These are phyloP conservation scores for Fusarium verticillioides DNA, from an alignment of 2,329 filamentous ascomycete species.

Conservation along the genomic window DNA sequence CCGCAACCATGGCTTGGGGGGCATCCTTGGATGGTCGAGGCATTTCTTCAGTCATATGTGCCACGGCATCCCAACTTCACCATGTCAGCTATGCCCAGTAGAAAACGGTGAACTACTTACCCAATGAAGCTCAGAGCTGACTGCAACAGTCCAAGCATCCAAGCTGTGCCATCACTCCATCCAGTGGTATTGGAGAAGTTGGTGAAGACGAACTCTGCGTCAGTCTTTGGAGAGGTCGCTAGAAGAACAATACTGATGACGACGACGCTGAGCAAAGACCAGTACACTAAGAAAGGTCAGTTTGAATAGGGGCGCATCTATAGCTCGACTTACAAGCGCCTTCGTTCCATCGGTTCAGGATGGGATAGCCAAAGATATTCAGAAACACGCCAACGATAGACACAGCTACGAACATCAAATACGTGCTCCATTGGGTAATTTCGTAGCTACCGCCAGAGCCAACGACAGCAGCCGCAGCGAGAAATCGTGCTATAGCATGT, in stretches of 20 bases:
- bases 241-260: conserved; percentile 57
- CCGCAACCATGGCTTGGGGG: conserved; percentile 53
- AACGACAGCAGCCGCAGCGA: conserved; percentile 54
- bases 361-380: conserved; percentile 56
- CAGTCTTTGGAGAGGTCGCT: conserved; percentile 53
- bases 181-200: conserved; percentile 58
- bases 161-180: conserved; percentile 59
- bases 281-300: conserved; percentile 47
- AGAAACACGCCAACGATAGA: conserved; percentile 42
- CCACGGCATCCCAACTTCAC: conserved; percentile 54
- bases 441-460: conserved; percentile 53
- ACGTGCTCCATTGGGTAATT: conserved; percentile 54
- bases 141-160: conserved; percentile 59
- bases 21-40: conserved; percentile 53
- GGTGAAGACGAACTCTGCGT: conserved; percentile 56
- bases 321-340: conserved; percentile 47
- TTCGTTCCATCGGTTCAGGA: conserved; percentile 56
- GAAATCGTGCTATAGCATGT: conserved; percentile 52
- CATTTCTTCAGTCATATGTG: conserved; percentile 61
- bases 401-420: conserved; percentile 53
- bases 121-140: conserved; percentile 50
- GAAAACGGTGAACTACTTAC: not conserved
- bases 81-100: not conserved
- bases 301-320: not conserved
- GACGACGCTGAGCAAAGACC: conserved; percentile 55